These are phyloP conservation scores for Oryza punctata DNA, from an alignment of 176 grass and related monocot genomes.

Conservation along the genomic window DNA sequence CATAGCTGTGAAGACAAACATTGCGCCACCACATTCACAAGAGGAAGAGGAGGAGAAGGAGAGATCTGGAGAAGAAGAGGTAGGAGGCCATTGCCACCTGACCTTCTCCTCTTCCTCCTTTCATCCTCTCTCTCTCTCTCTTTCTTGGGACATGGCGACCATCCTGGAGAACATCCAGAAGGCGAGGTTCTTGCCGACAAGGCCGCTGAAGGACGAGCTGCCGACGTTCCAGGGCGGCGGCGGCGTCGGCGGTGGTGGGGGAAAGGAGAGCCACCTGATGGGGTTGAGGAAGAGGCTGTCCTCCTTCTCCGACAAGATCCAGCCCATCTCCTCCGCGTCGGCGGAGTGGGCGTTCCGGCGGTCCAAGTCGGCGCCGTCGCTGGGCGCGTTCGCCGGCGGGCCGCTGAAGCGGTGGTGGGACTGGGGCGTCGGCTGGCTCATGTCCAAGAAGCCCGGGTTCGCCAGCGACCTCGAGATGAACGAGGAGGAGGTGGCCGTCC, in stretches of 20 bases:
- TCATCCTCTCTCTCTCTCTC: background rate
- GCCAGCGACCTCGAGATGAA: conserved; percentile 92
- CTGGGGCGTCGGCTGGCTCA: conserved; percentile 76
- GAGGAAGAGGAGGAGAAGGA: background rate
- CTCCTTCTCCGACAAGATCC: conserved; percentile 90
- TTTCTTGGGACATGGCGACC: conserved; percentile 57
- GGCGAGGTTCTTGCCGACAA: conserved; percentile 67
- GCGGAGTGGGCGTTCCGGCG: conserved; percentile 59
- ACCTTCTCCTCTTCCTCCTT: background rate
- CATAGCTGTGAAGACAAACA: conserved; percentile 27
- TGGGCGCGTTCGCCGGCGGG: conserved; percentile 48
- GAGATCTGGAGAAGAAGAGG: conserved; percentile 42
- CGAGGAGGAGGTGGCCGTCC: conserved; percentile 80
- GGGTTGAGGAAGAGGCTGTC: conserved; percentile 86
- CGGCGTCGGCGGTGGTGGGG: background rate
- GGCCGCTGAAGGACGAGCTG: conserved; percentile 80
- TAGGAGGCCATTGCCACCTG: background rate
- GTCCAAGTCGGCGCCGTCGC: conserved; percentile 64
- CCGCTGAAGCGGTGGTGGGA: conserved; percentile 70
- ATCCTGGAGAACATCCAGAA: conserved; percentile 90
- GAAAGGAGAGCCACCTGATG: conserved; percentile 49
- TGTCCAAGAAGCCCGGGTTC: conserved; percentile 69
- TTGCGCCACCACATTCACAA: conserved; percentile 35
- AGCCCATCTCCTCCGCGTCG: conserved; percentile 72
- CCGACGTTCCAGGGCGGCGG: conserved; percentile 60